Evolutionary conservation across 2,329 filamentous ascomycete genomes (phyloP), one percentile per base, ranked within the genome.

Genomic region (Monilinia vaccinii-corymbosi): DNA sequence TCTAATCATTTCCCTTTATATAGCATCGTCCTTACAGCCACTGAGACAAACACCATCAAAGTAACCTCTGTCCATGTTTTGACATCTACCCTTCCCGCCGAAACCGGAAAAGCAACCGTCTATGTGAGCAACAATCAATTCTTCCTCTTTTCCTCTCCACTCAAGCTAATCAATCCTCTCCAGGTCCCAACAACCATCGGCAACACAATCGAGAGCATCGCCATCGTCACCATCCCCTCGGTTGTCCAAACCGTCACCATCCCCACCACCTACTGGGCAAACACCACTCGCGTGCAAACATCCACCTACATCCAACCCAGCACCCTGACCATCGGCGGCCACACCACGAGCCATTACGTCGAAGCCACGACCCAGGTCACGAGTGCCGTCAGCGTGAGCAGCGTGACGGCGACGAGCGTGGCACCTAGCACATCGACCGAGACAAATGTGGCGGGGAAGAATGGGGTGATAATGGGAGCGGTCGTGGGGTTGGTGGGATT

Each of bases 1-100:
- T n/a, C 51, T 53, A 10, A 53, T 13, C 21, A 13, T 44, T 13
- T 13, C 4, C 6, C 13, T 21, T 7, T 7, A 47, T 47, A 14
- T 44, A 53, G 51, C 25, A 67, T 76, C 48, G 73, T 76, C 21
- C 13, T n/a, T 53, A 75, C 76, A 0, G 71, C 75, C 28, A 79
- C 76, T 58, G 73, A 77, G 18, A 68, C 73, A n/a, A 75, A 76
- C 51, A 73, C 75, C 45, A 65, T 71, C 13, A 73, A 77, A 64
- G 61, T 78, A 36, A 77, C 79, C 61, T 73, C 61, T 8, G 56
- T 60, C 8, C 65, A 66, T 42, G 68, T 65, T 1, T 36, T 70
- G 6, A 70, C 68, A 6, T 51, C 60, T 18, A 70, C 65, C 5
- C 11, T 59, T 7, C 64, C 66, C 40, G 60, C 66, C 4, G 68